Evolutionary conservation across 2,329 filamentous ascomycete genomes (phyloP).

Genomic region (Aaosphaeria pasadenensis): DNA sequence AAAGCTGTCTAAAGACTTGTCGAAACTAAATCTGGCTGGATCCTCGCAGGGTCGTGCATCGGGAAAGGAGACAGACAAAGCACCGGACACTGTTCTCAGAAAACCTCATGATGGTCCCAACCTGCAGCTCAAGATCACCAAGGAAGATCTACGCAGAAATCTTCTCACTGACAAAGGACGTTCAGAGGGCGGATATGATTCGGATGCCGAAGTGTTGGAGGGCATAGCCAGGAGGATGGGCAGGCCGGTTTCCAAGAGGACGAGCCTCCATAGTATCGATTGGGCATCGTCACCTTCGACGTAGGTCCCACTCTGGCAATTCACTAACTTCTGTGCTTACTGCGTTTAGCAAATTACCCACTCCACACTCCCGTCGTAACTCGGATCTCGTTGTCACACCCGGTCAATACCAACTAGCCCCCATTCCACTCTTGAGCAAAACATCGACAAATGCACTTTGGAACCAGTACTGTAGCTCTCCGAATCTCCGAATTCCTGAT

Average conservation of each 20-base stretch:
- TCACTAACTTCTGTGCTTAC: too few relatives aligned
- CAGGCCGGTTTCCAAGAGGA: constrained; percentile 28
- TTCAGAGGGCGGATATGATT: constrained; percentile 36
- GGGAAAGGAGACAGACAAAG: constrained; percentile 4
- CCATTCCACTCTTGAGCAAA: not conserved
- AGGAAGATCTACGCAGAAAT: constrained; percentile 28
- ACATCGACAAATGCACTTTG: not conserved
- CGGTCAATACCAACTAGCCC: too few relatives aligned
- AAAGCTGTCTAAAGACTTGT: constrained; percentile 27
- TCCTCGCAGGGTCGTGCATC: constrained; percentile 3
- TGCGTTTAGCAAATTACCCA: too few relatives aligned
- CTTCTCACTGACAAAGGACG: constrained; percentile 29
- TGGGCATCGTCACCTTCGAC: constrained; percentile 25
- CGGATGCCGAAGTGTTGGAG: constrained; percentile 34
- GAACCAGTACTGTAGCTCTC: constrained; percentile 16
- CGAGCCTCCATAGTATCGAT: constrained; percentile 34
- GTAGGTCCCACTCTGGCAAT: constrained; percentile 4
- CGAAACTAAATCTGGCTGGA: constrained; percentile 10
- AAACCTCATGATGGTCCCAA: constrained; percentile 13
- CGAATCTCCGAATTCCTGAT: constrained; percentile 21
- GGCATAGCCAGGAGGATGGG: constrained; percentile 28
- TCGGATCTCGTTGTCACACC: too few relatives aligned
- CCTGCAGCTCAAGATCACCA: constrained; percentile 27
- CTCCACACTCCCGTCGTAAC: too few relatives aligned
- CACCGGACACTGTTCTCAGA: constrained; percentile 23